Evolutionary conservation across 2,329 filamentous ascomycete species (phyloP), one percentile per base, ranked within the genome.

Genomic region (Lasiodiplodia sp.): DNA sequence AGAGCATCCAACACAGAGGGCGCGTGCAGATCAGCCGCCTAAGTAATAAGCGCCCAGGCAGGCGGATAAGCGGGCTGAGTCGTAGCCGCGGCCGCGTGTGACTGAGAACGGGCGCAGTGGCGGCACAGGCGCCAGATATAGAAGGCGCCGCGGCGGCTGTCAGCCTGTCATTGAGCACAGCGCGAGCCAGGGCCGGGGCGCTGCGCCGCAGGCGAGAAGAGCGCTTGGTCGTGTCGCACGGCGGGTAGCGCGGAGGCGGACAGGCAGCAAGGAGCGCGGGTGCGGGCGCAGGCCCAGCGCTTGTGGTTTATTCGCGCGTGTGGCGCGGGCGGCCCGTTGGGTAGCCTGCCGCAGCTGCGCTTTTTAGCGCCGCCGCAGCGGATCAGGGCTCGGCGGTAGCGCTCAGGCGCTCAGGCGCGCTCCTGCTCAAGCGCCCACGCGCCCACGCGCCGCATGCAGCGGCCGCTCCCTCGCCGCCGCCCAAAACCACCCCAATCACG

Each of bases 1-100:
- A 18, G 56, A 38, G 16, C 56, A 60, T 44, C 12, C 37, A 60
- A 23, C 38, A 38, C 56, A 31, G 21, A 44, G n/a, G 40, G 58
- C 58, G 58, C 40, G 16, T 37, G 58, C 47, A 11, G 58, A 63
- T 63, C 58, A 51, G 58, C 58, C 31, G 38, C 58, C 40, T 44
- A 44, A 44, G 40, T 44, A 60, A 23, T 21, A 44, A 16, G 37
- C 37, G 38, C 37, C 12, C n/a, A 60, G 38, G 16, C 44, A 31
- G 58, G 7, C 16, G 40, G 25, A 12, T 49, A n/a, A 25, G 40
- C 58, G 57, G 38, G 38, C 56, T 57, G 34, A 40, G 56, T 31
- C 28, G 14, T 49, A 49, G 44, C 44, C 44, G 44, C 49, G 49
- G 49, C 23, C 23, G 18, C 40, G 40, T 44, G 49, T 25, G 49